phyloP scores from a whole-genome alignment of 169 alveolate genomes.

The Babesia ovata region DNA sequence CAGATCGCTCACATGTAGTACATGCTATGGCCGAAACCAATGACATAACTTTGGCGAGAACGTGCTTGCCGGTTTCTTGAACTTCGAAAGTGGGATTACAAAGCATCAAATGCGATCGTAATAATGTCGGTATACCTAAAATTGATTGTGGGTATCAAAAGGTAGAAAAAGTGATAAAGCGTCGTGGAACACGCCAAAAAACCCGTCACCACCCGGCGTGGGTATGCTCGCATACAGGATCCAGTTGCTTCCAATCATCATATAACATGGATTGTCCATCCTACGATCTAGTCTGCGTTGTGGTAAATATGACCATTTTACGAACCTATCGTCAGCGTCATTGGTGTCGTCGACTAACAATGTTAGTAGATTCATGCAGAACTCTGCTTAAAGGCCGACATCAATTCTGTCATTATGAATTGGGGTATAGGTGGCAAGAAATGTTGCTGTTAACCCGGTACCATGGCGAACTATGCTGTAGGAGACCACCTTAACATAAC shows the following conservation, averaged over 20 bases:
- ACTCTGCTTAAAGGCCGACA: conserved; percentile 5
- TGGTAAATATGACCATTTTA: not conserved
- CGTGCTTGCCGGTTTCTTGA: not conserved
- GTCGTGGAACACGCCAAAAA: conserved; percentile 55
- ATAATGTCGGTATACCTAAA: not conserved
- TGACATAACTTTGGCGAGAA: conserved; percentile 10
- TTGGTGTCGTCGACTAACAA: conserved; percentile 9
- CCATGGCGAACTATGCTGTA: not conserved
- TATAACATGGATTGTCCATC: conserved; percentile 17
- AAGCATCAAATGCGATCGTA: conserved; percentile 8
- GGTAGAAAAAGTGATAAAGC: conserved; percentile 27
- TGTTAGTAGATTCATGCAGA: conserved; percentile 6
- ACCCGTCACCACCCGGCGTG: conserved; percentile 2
- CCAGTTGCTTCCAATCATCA: not conserved
- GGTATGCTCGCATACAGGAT: conserved; percentile 11
- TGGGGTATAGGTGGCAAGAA: not conserved
- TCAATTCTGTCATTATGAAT: not conserved
- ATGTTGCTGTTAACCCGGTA: not conserved
- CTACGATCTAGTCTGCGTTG: conserved; percentile 15
- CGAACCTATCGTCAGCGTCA: not conserved
- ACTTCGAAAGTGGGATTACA: not conserved
- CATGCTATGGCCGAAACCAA: conserved; percentile 7
- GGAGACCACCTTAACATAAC: not conserved
- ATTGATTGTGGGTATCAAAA: conserved; percentile 4
- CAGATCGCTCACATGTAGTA: not conserved